Conservation (phyloP, 2,329 filamentous ascomycete species). For the Calycina marina region DNA sequence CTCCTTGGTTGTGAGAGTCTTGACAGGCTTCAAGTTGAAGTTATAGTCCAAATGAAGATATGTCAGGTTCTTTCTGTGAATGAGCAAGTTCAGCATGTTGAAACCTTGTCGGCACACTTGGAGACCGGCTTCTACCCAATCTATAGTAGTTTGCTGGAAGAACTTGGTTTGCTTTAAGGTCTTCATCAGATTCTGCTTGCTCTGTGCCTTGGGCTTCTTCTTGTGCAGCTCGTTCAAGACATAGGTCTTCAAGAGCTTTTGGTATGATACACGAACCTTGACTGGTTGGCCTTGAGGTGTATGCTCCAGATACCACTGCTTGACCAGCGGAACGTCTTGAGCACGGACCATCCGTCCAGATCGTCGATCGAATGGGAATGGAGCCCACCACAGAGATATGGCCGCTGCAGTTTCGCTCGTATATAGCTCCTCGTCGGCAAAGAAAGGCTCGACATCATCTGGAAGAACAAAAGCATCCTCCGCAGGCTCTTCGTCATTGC, state of each 20-base stretch:
- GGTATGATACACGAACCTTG: slow-evolving; percentile 95
- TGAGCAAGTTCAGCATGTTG: slow-evolving; percentile 97
- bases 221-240: slow-evolving; percentile 95
- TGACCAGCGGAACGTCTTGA: slow-evolving; percentile 90
- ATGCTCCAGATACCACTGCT: slow-evolving; percentile 97
- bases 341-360: slow-evolving; percentile 94
- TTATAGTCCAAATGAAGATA: slow-evolving; percentile 99
- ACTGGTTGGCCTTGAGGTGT: slow-evolving; percentile 82
- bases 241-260: slow-evolving; percentile 91
- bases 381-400: slow-evolving; percentile 95
- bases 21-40: slow-evolving; percentile 98
- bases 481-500: slow-evolving; percentile 52
- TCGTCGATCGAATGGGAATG: slow-evolving; percentile 85
- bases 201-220: slow-evolving; percentile 87
- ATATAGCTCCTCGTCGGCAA: slow-evolving; percentile 77
- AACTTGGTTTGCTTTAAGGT: slow-evolving; percentile 95
- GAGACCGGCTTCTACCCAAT: slow-evolving; percentile 97
- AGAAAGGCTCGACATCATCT: slow-evolving; percentile 67
- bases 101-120: slow-evolving; percentile 97
- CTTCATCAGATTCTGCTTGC: slow-evolving; percentile 80
- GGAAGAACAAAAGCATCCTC: slow-evolving; percentile 81
- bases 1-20: slow-evolving; percentile 96
- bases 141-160: slow-evolving; percentile 98
- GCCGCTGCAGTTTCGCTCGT: slow-evolving; percentile 81
- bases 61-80: slow-evolving; percentile 95